Evolutionary conservation across 2,329 filamentous ascomycete genomes (phyloP), one percentile per base, ranked within the genome.

Genomic region (Paraphaeosphaeria sporulosa): DNA sequence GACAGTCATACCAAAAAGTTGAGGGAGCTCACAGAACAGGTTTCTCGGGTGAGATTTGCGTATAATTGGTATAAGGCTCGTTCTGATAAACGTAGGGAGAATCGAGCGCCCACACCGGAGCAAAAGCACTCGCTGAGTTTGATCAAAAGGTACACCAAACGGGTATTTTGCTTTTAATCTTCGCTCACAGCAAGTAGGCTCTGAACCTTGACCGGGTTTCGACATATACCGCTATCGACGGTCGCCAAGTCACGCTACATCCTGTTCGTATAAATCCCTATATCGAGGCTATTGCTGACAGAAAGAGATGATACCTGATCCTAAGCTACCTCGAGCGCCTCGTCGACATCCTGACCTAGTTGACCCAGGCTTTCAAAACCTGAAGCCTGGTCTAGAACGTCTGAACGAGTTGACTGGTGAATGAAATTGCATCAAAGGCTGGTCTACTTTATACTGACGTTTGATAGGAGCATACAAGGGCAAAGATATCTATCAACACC

Each of bases 1-100:
- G 32, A 63, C 12, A 60, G 40, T 7, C 70, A 76, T 46, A 71
- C 66, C 2, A n/a, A 58, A 4, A 66, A 64, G 52, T 36, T 63
- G 2, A 62, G 63, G 40, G 4, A 25, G 12, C 30, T 68, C 0
- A 56, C 30, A 55, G 3, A 2, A 21, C 43, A 25, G 38, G 19
- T 27, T 15, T 5, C 17, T 21, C 2, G 43, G 54, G 49, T 36
- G 9, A 57, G 42, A 48, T 57, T 40, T 44, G 40, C 55, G 19
- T 25, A 23, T 30, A 6, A 44, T 13, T 47, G 0, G 12, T n/a
- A 1, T 2, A 23, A 40, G 4, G 56, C 15, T 30, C 8, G 30
- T 30, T 27, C 36, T 44, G 5, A 46, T 27, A 13, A 36, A 49
- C 25, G 9, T 43, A 49, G 48, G 36, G 8, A 10, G 32, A n/a